Conservation (phyloP, 345 rosid species). For the Pistacia integerrima region DNA sequence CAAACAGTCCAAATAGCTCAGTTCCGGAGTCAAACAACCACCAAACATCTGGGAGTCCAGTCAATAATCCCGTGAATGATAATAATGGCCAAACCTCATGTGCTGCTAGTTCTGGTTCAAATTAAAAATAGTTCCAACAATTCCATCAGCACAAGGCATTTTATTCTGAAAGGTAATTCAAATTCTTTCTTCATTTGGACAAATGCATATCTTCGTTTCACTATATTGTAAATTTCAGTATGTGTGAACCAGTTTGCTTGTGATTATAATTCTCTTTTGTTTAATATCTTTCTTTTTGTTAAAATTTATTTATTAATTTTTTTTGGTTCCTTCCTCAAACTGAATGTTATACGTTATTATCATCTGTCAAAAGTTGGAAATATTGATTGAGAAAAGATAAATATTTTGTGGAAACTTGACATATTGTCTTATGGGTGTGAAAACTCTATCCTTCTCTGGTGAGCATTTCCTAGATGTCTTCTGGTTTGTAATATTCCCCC, state of each 20-base stretch:
- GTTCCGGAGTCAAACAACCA: slow-evolving; percentile 42
- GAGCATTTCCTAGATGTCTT: background rate
- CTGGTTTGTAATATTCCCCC: background rate
- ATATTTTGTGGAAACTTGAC: background rate
- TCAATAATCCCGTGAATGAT: slow-evolving; percentile 34
- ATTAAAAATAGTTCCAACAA: slow-evolving; percentile 28
- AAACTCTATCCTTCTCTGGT: background rate
- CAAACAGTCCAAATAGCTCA: slow-evolving; percentile 41
- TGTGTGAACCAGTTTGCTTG: background rate
- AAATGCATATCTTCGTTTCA: background rate
- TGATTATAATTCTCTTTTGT: too few relatives aligned
- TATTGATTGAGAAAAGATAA: background rate
- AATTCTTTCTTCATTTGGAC: background rate
- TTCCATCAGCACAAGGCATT: slow-evolving; percentile 21
- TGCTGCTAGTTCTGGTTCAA: slow-evolving; percentile 56
- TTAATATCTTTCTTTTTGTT: background rate
- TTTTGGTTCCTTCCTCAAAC: background rate
- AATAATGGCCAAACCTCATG: slow-evolving; percentile 41
- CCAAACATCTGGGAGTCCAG: slow-evolving; percentile 30
- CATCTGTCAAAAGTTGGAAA: background rate
- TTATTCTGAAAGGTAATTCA: slow-evolving; percentile 24
- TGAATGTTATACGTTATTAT: background rate
- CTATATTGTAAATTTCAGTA: background rate
- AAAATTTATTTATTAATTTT: too few relatives aligned
- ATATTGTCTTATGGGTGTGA: background rate